Percentiles rank a stretch among this genome's conserved stretches.
These are phyloP conservation scores for Daphne laureola DNA, from an alignment of 441 rosid genomes.

Conservation along the genomic window DNA sequence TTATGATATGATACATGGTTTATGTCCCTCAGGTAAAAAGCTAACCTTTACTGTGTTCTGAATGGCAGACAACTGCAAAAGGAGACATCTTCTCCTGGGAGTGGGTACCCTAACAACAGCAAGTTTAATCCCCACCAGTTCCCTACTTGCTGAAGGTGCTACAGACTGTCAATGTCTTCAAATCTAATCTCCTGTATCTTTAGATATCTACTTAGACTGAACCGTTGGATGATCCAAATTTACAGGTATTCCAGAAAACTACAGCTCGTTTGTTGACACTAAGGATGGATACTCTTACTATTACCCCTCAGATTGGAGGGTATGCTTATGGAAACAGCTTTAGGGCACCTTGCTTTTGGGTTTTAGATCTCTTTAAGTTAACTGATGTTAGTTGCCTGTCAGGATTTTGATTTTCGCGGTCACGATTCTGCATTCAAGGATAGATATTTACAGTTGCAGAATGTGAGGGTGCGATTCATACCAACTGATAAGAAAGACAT, in stretches of 20 bases:
- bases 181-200: neutral
- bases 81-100: conserved; percentile 56
- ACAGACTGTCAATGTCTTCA: neutral
- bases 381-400: conserved; percentile 2
- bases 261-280: conserved; percentile 56
- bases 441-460: conserved; percentile 61
- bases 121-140: conserved; percentile 33
- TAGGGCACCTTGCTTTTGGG: neutral
- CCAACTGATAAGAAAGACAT: conserved; percentile 65
- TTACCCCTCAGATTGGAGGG: conserved; percentile 92
- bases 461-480: conserved; percentile 80
- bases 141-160: conserved; percentile 68
- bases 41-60: conserved; percentile 5
- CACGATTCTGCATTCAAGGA: conserved; percentile 95
- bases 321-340: conserved; percentile 24
- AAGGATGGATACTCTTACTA: conserved; percentile 73
- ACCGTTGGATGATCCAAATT: conserved; percentile 3
- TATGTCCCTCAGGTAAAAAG: neutral
- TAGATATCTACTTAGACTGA: neutral
- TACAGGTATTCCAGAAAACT: conserved; percentile 59
- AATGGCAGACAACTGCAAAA: conserved; percentile 39
- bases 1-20: too few species aligned
- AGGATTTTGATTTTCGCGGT: conserved; percentile 84
- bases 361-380: neutral
- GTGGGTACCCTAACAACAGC: conserved; percentile 46